Base-by-base conservation (phyloP, 23 red algal species). In the Chondrus crispus region DNA sequence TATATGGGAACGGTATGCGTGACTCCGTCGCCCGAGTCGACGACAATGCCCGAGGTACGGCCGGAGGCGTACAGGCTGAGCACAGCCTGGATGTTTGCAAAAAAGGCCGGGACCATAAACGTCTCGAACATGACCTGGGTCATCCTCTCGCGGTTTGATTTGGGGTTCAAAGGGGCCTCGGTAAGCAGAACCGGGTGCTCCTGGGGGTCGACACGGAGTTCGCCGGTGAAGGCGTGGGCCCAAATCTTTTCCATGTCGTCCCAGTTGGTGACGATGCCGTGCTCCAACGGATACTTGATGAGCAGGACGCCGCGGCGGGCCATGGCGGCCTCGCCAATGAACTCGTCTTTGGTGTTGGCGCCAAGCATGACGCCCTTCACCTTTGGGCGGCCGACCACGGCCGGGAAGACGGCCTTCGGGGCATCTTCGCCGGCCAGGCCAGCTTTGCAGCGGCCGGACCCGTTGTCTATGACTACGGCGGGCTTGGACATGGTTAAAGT, bases 231-330 rank as follows among this genome's bases (percentile, higher is more conserved):
- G 68, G 93, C 90, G 70, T 99, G 97, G 81, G 96, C 85, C 97
- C 97, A 99, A 86, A 99, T 99, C 78, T 99, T 99, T 62, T 99
- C 97, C 97, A 99, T 99, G 82, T 99, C 97, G 24, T 99, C 94
- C 97, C 97, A 99, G 87, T 96, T 99, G 60, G 97, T 99, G 52
- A 99, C 97, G 80, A 99, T 99, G 26, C 97, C 97, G 78, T 99
- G 97, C 74, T 99, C 97, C 39, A 99, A 73, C 39, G 97, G 97
- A 68, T 99, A 99, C 89, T 99, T 99, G 88, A 99, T 93, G 49
- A 95, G 46, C 6, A 99, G 94, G 26, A 99, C 91, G 42, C 97
- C 97, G 35, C 97, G 93, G 46, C 94, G 94, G 5, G 97, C 94
- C 94, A 95, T 93, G 30, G 97, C 97, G 57, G 94, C 97, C 64